A percentile compares a stretch with the other conserved stretches of the same genome.
These are phyloP conservation scores for Cystobasidiaceae sp. DNA, from an alignment of 1,284 basidiomycete genomes.

Conservation along the genomic window DNA sequence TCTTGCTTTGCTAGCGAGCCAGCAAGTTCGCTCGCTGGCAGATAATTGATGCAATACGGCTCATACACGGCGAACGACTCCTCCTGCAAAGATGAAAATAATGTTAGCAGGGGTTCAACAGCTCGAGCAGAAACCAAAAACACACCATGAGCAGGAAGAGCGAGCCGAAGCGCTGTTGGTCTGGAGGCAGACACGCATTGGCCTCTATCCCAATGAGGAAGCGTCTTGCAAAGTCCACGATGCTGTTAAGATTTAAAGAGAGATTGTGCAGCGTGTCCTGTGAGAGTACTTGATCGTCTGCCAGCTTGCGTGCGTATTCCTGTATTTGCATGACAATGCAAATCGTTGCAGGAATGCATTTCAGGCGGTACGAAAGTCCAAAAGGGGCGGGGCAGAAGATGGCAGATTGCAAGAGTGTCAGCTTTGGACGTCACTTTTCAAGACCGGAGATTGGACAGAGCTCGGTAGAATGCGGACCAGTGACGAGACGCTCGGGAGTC, in stretches of 20 bases:
- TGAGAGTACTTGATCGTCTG: conserved; percentile 76
- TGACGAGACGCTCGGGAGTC: too few relatives aligned
- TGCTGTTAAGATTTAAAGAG: conserved; percentile 90
- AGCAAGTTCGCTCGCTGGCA: conserved; percentile 76
- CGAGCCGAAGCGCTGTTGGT: conserved; percentile 57
- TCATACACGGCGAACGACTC: conserved; percentile 90
- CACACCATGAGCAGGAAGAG: conserved; percentile 61
- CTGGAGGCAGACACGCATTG: conserved; percentile 62
- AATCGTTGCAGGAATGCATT: background rate
- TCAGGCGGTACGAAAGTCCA: too few relatives aligned
- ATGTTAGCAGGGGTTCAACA: background rate
- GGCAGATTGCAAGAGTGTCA: too few relatives aligned
- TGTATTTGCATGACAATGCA: conserved; percentile 31
- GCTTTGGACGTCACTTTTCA: too few relatives aligned
- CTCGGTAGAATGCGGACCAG: too few relatives aligned
- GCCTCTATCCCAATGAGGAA: conserved; percentile 92
- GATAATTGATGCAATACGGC: conserved; percentile 96
- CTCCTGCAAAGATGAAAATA: conserved; percentile 58
- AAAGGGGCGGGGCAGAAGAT: too few relatives aligned
- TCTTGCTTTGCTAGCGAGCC: conserved; percentile 55
- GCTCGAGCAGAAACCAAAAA: background rate
- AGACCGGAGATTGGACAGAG: too few relatives aligned
- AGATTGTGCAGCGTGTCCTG: conserved; percentile 92
- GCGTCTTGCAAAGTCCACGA: conserved; percentile 93
- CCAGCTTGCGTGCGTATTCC: conserved; percentile 53